Evolutionary conservation across 306 rosid genomes (phyloP).

Genomic region (Cucurbita pepo): DNA sequence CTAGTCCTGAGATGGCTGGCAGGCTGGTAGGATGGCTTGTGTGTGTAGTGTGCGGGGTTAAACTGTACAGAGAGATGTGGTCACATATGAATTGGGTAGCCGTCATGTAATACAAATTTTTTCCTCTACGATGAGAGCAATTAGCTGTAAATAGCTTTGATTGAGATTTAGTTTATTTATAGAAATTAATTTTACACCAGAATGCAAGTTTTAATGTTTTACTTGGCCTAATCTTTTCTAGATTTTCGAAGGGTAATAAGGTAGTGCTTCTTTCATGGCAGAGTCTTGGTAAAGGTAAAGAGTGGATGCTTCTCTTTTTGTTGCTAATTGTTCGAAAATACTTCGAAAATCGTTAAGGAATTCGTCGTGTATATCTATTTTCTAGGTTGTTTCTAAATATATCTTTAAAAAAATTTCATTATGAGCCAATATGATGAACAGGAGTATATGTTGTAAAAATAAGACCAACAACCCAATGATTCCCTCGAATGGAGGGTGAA

Average conservation of each 20-base stretch:
- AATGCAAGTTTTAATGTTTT: conserved; percentile 13
- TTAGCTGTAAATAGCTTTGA: conserved; percentile 6
- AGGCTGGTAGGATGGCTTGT: conserved; percentile 5
- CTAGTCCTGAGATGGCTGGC: neutral
- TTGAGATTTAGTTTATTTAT: conserved; percentile 7
- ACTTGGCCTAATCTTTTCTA: neutral
- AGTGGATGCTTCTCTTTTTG: neutral
- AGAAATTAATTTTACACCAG: conserved; percentile 5
- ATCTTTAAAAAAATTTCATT: neutral
- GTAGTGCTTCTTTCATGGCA: neutral
- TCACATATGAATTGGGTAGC: neutral
- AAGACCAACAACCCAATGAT: too few species aligned
- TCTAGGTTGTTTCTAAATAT: neutral
- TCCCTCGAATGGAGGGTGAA: too few species aligned
- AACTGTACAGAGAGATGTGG: conserved; percentile 9
- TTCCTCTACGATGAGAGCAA: conserved; percentile 3
- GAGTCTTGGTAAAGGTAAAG: neutral
- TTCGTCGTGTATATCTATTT: neutral
- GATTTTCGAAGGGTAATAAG: neutral
- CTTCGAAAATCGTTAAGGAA: neutral
- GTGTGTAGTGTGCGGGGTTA: conserved; percentile 1
- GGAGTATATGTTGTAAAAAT: too few species aligned
- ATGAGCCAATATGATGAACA: neutral
- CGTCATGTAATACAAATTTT: neutral
- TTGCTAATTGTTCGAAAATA: neutral